phyloP scores from a whole-genome alignment of 345 rosid species.

The Pugionium dolabratum region DNA sequence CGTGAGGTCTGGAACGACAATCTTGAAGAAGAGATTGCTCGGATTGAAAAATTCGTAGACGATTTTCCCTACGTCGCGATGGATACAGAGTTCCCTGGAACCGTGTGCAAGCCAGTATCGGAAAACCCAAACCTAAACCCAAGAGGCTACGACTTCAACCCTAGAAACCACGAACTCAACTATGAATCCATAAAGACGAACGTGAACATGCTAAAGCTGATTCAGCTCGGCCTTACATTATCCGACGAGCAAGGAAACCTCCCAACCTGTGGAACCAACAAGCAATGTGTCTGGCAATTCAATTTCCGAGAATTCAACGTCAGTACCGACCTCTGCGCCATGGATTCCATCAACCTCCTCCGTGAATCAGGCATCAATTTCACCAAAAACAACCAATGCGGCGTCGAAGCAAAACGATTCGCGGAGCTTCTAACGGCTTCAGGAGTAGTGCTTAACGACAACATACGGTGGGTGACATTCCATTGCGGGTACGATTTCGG shows the following conservation, averaged over 20 bases:
- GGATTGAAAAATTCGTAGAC: constrained; percentile 68
- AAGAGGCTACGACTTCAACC: not conserved
- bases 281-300: constrained; percentile 86
- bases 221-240: constrained; percentile 83
- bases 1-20: constrained; percentile 86
- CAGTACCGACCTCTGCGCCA: constrained; percentile 60
- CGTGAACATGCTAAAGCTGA: constrained; percentile 75
- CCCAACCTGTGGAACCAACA: constrained; percentile 74
- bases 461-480: constrained; percentile 83
- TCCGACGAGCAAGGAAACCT: constrained; percentile 78
- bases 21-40: constrained; percentile 61
- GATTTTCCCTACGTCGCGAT: constrained; percentile 75
- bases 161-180: constrained; percentile 47
- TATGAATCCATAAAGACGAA: constrained; percentile 76
- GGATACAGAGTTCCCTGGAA: constrained; percentile 95
- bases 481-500: constrained; percentile 95
- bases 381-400: constrained; percentile 56
- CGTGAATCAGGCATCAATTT: constrained; percentile 76
- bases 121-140: constrained; percentile 65
- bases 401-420: constrained; percentile 61
- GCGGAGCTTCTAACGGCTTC: constrained; percentile 87
- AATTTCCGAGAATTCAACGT: constrained; percentile 74
- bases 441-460: constrained; percentile 80
- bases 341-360: constrained; percentile 79
- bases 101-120: constrained; percentile 64